Base-by-base conservation (phyloP, 23 red algal species). In the Gracilariopsis chorda region DNA sequence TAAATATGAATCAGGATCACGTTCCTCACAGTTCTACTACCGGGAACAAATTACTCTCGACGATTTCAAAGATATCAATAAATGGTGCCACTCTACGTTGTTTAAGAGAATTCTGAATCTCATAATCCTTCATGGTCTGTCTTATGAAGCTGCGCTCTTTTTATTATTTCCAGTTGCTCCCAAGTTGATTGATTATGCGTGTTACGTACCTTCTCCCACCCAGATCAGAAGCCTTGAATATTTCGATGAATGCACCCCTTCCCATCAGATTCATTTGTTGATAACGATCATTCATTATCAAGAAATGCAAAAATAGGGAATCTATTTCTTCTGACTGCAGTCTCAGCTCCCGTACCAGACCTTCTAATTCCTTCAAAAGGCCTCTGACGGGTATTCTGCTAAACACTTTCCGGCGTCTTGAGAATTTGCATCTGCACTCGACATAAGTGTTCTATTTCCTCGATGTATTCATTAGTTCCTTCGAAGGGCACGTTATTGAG, bases 51-150 rank as follows among this genome's bases (percentile, higher is more conserved):
- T 93, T 80, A 37, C 94, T 80, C 33, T 85, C 83, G 70, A 95
- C 92, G 40, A 98, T 98, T 91, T 98, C 96, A 52, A 98, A 98
- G 28, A 98, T 94, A 67, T 95, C 96, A 41, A 88, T 51, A 32
- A 98, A 69, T 36, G 71, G 56, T 28, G 95, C 93, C 10, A 98
- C 89, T 13, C 96, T 80, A 32, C 93, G 96, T 72, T 98, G 96
- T 29, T 88, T 76, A 3, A 98, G 87, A 12, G 96, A 72, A 48
- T 94, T 94, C 72, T 98, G 96, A 72, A 98, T 98, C 42, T 84
- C 69, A 68, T 98, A 98, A 53, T 98, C 96, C 39, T 93, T 60
- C 43, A 88, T 94, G 7, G 96, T 91, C 39, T 98, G 96, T n/a
- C 92, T 47, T 53, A 98, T 95, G 68, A 95, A 98, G 82, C 93